Evolutionary conservation across 768 basidiomycete species (phyloP).

Genomic region (Boletus rex-veris): DNA sequence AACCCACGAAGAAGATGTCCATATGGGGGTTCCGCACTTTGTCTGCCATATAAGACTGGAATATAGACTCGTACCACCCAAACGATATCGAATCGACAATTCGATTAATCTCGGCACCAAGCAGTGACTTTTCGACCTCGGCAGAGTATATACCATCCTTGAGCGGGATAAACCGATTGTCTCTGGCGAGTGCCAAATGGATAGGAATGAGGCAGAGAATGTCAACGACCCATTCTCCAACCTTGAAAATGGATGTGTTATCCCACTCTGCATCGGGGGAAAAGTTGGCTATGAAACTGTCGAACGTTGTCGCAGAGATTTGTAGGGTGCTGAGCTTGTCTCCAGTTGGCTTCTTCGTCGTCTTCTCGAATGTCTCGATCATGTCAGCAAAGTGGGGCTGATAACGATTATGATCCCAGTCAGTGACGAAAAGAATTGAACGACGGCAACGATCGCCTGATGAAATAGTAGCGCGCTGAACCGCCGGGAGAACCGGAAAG

Average conservation of each 20-base stretch:
- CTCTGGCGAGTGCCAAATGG: slow-evolving; percentile 56
- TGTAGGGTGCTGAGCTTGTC: slow-evolving; percentile 37
- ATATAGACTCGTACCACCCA: slow-evolving; percentile 64
- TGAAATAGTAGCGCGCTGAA: slow-evolving; percentile 42
- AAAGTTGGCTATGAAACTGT: slow-evolving; percentile 17
- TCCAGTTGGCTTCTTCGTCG: slow-evolving; percentile 50
- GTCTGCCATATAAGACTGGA: slow-evolving; percentile 57
- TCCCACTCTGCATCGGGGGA: slow-evolving; percentile 17
- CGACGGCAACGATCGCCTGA: slow-evolving; percentile 30
- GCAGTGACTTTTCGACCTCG: slow-evolving; percentile 48
- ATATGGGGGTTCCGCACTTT: slow-evolving; percentile 36
- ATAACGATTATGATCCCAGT: slow-evolving; percentile 35
- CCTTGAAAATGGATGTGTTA: slow-evolving; percentile 35
- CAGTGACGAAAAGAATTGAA: slow-evolving; percentile 43
- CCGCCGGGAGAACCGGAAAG: slow-evolving; percentile 53
- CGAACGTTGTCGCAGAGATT: slow-evolving; percentile 31
- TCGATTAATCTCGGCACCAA: slow-evolving; percentile 55
- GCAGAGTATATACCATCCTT: slow-evolving; percentile 53
- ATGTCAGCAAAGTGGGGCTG: slow-evolving; percentile 42
- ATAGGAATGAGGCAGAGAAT: slow-evolving; percentile 62
- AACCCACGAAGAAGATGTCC: neutral
- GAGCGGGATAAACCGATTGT: slow-evolving; percentile 59
- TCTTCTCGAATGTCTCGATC: slow-evolving; percentile 45
- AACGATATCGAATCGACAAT: slow-evolving; percentile 56
- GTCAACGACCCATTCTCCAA: slow-evolving; percentile 62